Base-by-base conservation (phyloP, 257 asterid species). In the Penstemon davidsonii region DNA sequence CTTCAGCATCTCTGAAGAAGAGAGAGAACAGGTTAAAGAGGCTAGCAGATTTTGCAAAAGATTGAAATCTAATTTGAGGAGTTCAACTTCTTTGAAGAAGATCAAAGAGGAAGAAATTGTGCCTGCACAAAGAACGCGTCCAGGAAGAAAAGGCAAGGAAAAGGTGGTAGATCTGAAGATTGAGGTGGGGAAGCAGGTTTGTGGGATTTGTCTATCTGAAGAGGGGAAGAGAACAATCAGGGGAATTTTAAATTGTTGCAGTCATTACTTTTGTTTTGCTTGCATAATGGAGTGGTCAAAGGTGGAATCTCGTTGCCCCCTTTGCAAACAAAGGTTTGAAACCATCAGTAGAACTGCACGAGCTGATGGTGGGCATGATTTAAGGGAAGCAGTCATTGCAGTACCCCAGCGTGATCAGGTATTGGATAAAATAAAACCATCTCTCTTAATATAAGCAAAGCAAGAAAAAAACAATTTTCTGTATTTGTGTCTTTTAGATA, bases 251-350 rank as follows among this genome's bases (percentile, higher is more conserved):
- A 83, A 83, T 78, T 92, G 95, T 69, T 92, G 98, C 80, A 86
- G 85, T 74, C 98, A 92, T 75, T 86, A 84, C 83, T 92, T 89
- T 55, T 92, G 98, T 80, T 92, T 89, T 77, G 82, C 95, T 62
- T 92, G 98, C 87, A 92, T 92, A 73, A 82, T 84, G 89, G 98
- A 87, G 74, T 92, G 98, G 98, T 89, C 98, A 33, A 92, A 89
- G 80, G 96, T 92, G 71, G 98, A 92, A 74, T 87, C 98, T 4
- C 91, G 96, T n/a, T 92, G 96, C 66, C 96, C 98, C 12, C 83
- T 89, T 41, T 92, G 97, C 86, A 92, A 92, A 81, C 96, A 92
- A 77, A 79, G 97, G 79, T 89, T 89, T 80, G 59, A 76, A 62
- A 83, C 85, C 46, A 92, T 92, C 73, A 79, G 86, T 66, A 87